Evolutionary conservation across 371 early-diverging fungal species (phyloP).

Genomic region (Mucor circinelloides): DNA sequence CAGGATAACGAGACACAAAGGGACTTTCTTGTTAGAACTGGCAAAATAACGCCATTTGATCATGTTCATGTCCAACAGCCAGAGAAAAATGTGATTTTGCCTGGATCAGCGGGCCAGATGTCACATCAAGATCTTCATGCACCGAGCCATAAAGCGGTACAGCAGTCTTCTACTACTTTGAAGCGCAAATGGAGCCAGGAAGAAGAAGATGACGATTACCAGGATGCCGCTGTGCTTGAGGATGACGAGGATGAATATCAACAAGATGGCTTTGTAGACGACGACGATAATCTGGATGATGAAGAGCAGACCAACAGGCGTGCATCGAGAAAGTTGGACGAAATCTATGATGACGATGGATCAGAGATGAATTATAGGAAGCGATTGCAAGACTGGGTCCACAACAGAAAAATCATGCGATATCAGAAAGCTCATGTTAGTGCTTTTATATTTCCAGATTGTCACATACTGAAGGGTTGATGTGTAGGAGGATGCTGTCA

Average conservation of each 20-base stretch:
- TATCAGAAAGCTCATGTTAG: conserved; percentile 27
- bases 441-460: too few species aligned
- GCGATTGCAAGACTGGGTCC: conserved; percentile 61
- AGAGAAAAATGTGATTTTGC: background rate
- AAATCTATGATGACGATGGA: conserved; percentile 63
- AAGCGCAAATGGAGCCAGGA: conserved; percentile 4
- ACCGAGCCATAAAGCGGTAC: conserved; percentile 10
- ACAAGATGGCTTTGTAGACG: background rate
- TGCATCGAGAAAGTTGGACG: conserved; percentile 11
- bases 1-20: conserved; percentile 55
- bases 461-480: background rate
- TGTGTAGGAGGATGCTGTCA: conserved; percentile 4
- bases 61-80: conserved; percentile 24
- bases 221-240: background rate
- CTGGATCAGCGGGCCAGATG: conserved; percentile 22
- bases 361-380: conserved; percentile 58
- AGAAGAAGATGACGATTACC: conserved; percentile 27
- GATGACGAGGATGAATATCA: conserved; percentile 22
- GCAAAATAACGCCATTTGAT: conserved; percentile 81
- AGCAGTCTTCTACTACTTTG: conserved; percentile 4
- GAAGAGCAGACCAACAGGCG: conserved; percentile 14
- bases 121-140: conserved; percentile 26
- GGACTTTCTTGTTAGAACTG: conserved; percentile 72
- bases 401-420: conserved; percentile 51
- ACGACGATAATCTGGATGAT: conserved; percentile 13